A percentile compares a stretch with the other conserved stretches of the same genome.
phyloP scores from a whole-genome alignment of 139 green algal genomes.

The Chlamydomonas incerta region DNA sequence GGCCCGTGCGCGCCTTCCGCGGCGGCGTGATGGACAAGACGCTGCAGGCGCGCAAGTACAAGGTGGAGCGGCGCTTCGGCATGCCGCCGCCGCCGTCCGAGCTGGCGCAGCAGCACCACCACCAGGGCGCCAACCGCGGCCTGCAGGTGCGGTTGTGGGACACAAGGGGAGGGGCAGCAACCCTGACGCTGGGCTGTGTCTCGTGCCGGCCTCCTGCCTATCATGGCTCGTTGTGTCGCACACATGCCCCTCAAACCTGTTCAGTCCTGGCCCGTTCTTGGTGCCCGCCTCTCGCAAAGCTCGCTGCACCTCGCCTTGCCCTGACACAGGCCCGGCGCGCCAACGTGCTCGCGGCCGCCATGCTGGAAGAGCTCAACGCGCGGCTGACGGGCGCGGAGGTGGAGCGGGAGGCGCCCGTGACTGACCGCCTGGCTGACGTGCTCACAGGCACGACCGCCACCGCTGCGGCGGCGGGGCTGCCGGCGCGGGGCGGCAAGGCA shows the following conservation, averaged over 20 bases:
- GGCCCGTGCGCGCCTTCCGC: conserved; percentile 4
- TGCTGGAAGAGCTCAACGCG: conserved; percentile 19
- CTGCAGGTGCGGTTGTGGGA: no score
- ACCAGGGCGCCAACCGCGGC: no score
- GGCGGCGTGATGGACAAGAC: conserved; percentile 31
- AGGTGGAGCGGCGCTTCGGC: conserved; percentile 32
- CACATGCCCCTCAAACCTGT: no score
- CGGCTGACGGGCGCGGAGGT: neutral
- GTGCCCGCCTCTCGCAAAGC: neutral
- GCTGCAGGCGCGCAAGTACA: conserved; percentile 17
- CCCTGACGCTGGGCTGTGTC: no score
- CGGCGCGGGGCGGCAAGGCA: no score
- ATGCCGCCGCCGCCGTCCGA: neutral
- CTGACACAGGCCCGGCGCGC: conserved; percentile 1
- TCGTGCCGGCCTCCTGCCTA: no score
- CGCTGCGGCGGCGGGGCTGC: neutral
- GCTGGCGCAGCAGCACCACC: neutral
- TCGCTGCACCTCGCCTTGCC: no score
- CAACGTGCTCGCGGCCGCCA: conserved; percentile 28
- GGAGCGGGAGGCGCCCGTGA: neutral
- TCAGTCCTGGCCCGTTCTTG: neutral
- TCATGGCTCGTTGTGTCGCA: no score
- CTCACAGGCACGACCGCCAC: neutral
- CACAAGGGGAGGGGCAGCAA: no score
- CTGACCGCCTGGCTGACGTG: conserved; percentile 31